Base-by-base conservation (phyloP, 805 yeast species). In the Priceomyces carsonii region DNA sequence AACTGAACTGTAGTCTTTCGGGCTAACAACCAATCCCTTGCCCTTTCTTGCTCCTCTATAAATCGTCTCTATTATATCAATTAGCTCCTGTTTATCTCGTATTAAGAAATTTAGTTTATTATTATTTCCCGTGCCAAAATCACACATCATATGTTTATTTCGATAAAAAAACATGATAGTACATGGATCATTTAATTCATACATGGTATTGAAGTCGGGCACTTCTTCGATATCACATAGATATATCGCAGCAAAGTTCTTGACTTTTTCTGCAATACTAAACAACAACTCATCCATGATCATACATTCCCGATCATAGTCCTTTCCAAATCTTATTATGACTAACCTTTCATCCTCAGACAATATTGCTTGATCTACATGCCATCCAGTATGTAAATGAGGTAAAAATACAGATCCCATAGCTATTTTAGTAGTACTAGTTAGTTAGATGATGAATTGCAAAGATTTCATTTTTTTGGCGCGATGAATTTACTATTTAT, bases 141-240 rank as follows among this genome's bases (percentile, higher is more conserved):
- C 99, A 61, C 96, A 87, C 95, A 93, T 80, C 95, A 91, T 90
- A 59, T 91, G 98, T 57, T 88, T 85, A 63, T 91, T 91, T 33
- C 95, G 69, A 63, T 76, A 88, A 59, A 93, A 91, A 55, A 91
- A 90, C 98, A 93, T 93, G 34, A 93, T 70, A 28, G 95, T 82
- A 71, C 87, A 77, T 10, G 96, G 95, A 50, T 90, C 98, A 54
- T 82, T 85, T 29, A 89, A 63, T 55, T 88, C 96, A 56, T 89
- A 89, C 91, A 88, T 86, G 52, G 78, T 72, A 48, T 61, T 91
- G 63, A 93, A 93, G 50, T 89, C 99, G 0, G 91, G 86, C 0
- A 93, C 99, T 49, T 82, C 79, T 40, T 80, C 86, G 8, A 82
- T 88, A 60, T 93, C 96, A 60, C 96, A 88, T 13, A 90, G 71